Percentiles rank a stretch among this genome's conserved stretches.
Conservation (phyloP, 345 rosid genomes). For the Hibiscus syriacus region DNA sequence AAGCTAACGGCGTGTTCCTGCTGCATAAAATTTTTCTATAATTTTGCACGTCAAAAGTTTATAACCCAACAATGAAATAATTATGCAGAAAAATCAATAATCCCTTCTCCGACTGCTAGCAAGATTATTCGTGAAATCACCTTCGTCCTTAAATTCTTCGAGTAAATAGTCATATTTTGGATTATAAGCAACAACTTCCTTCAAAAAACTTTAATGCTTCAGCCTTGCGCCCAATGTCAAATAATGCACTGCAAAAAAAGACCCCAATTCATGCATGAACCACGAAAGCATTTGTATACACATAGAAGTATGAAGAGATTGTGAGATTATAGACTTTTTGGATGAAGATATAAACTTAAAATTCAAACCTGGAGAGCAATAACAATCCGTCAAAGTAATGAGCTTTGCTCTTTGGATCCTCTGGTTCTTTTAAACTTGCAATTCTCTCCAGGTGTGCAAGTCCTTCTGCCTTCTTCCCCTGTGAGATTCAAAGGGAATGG, state of each 20-base stretch:
- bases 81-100: conserved; percentile 19
- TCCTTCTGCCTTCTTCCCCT: no score
- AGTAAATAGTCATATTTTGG: conserved; percentile 41
- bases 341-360: neutral
- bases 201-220: conserved; percentile 67
- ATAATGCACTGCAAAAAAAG: conserved; percentile 48
- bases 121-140: conserved; percentile 26
- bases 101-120: conserved; percentile 41
- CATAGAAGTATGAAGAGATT: neutral
- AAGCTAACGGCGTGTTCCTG: no score
- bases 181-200: conserved; percentile 58
- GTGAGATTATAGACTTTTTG: neutral
- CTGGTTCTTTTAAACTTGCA: conserved; percentile 65
- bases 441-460: no score
- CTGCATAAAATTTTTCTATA: no score
- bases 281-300: neutral
- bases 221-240: conserved; percentile 46
- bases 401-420: conserved; percentile 60
- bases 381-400: conserved; percentile 68
- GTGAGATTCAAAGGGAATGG: no score
- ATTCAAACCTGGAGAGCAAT: conserved; percentile 52
- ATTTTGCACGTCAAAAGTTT: no score
- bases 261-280: neutral
- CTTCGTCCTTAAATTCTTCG: conserved; percentile 56
- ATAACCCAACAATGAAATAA: neutral